Evolutionary conservation across 768 basidiomycete genomes (phyloP).

Genomic region (Tricholoma matsutake): DNA sequence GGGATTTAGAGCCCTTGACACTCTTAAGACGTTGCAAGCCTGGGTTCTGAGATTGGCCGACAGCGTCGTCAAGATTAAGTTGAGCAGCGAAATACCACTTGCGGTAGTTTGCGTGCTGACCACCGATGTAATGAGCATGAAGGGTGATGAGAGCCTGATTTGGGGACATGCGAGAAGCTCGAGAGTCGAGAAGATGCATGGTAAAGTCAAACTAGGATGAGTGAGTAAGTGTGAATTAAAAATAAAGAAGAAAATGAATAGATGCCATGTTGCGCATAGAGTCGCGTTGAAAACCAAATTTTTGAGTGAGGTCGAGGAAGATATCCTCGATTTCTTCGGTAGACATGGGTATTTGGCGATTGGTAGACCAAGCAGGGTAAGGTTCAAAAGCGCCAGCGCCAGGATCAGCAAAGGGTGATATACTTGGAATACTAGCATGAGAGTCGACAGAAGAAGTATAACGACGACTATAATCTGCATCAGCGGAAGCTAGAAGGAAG

Average conservation of each 20-base stretch:
- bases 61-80: conserved; percentile 97
- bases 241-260: conserved; percentile 12
- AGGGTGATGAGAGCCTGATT: conserved; percentile 94
- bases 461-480: conserved; percentile 38
- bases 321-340: conserved; percentile 99
- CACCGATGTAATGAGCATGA: conserved; percentile 98
- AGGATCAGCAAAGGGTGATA: conserved; percentile 59
- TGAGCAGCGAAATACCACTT: conserved; percentile 99
- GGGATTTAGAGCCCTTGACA: conserved; percentile 60
- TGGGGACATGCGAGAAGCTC: conserved; percentile 97
- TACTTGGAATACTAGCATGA: conserved; percentile 54
- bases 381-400: conserved; percentile 55
- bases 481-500: conserved; percentile 21
- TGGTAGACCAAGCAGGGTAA: conserved; percentile 94
- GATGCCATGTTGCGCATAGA: conserved; percentile 92
- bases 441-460: conserved; percentile 61
- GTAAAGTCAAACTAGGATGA: conserved; percentile 83
- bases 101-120: conserved; percentile 97
- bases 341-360: conserved; percentile 92
- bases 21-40: conserved; percentile 87
- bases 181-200: conserved; percentile 97
- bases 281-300: conserved; percentile 97
- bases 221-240: conserved; percentile 11
- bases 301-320: conserved; percentile 95
- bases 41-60: conserved; percentile 92